Percentiles rank a stretch among this genome's conserved stretches.
Conservation (phyloP, 179 eudicot species). For the Nepenthes alata region DNA sequence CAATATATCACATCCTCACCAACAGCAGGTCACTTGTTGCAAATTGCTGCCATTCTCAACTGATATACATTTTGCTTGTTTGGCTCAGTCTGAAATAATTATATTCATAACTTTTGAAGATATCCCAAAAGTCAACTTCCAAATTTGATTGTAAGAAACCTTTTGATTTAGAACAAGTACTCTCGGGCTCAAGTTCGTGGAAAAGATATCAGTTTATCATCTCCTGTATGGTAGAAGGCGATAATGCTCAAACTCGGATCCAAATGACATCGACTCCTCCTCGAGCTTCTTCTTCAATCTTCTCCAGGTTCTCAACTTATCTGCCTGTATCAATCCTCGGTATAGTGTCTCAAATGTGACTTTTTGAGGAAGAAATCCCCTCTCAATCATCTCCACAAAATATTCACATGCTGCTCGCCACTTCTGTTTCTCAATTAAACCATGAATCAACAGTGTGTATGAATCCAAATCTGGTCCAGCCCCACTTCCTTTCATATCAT, state of each 20-base stretch:
- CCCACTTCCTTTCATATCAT: conserved; percentile 57
- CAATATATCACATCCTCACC: no score
- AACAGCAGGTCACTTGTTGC: no score
- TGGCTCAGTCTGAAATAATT: no score
- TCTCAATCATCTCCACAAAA: conserved; percentile 90
- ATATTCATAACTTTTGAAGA: no score
- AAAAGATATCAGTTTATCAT: conserved; percentile 15
- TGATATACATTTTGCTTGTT: no score
- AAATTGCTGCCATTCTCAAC: no score
- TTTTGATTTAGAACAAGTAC: no score
- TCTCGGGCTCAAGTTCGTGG: no score
- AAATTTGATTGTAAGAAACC: no score
- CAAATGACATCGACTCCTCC: conserved; percentile 71
- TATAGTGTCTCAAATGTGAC: conserved; percentile 83
- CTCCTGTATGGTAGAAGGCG: conserved; percentile 77
- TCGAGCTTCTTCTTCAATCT: conserved; percentile 90
- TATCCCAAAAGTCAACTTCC: no score
- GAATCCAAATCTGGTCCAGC: conserved; percentile 84
- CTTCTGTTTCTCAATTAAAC: conserved; percentile 50
- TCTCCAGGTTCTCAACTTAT: conserved; percentile 86
- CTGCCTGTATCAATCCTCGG: conserved; percentile 71
- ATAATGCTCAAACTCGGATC: conserved; percentile 61
- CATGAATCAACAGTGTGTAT: conserved; percentile 72
- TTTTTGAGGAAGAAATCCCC: conserved; percentile 79
- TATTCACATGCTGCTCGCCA: conserved; percentile 76